phyloP scores from a whole-genome alignment of 2,329 filamentous ascomycete genomes.

The Diaporthe sp. region DNA sequence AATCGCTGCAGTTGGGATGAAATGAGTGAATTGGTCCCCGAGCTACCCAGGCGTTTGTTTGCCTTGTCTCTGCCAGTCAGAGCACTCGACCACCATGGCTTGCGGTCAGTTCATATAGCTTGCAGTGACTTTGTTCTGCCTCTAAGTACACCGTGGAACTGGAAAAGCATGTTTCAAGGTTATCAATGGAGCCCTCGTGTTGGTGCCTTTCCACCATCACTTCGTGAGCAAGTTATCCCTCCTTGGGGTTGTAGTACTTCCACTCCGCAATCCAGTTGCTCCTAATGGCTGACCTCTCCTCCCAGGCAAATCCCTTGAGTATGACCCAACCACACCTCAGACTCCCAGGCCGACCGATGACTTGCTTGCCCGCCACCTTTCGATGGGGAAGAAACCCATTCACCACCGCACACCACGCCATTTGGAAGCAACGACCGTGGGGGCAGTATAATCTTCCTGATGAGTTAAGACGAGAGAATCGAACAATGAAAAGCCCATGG shows the following conservation, averaged over 20 bases:
- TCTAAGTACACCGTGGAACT: too few species aligned
- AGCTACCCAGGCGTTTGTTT: not conserved
- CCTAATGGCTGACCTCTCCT: too few species aligned
- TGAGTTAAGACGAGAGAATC: not conserved
- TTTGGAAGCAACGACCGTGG: not conserved
- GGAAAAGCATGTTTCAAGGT: not conserved
- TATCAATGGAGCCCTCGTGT: not conserved
- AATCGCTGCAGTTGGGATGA: not conserved
- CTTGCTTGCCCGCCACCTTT: not conserved
- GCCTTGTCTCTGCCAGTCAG: conserved; percentile 1
- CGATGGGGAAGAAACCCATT: not conserved
- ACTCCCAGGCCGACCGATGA: not conserved
- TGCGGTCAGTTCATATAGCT: not conserved
- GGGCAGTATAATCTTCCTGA: not conserved
- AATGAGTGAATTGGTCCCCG: not conserved
- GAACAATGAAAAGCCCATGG: not conserved
- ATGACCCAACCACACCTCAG: not conserved
- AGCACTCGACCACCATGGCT: not conserved
- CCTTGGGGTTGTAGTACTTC: not conserved
- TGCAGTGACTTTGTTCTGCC: not conserved
- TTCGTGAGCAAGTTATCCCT: not conserved
- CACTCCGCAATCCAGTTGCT: not conserved
- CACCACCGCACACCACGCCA: not conserved
- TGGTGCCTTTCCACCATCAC: too few species aligned
- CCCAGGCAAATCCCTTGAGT: not conserved